phyloP scores from a whole-genome alignment of 2,329 filamentous ascomycete species.

The Capronia coronata region DNA sequence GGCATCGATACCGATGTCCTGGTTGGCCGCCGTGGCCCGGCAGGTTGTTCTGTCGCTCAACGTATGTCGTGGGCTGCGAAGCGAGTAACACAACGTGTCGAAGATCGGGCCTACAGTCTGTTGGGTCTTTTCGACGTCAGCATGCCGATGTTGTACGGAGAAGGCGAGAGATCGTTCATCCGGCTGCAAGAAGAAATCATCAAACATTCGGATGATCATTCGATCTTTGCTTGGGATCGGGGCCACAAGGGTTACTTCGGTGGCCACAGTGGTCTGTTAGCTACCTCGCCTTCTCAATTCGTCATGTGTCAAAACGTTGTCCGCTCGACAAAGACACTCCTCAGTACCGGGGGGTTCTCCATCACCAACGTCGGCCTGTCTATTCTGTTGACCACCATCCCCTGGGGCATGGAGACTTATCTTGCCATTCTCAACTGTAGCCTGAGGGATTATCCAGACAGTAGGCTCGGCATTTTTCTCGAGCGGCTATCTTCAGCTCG shows the following conservation, averaged over 20 bases:
- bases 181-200: constrained; percentile 29
- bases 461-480: no score
- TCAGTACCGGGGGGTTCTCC: no score
- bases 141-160: constrained; percentile 29
- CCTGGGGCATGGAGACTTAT: no score
- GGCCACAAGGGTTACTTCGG: neutral
- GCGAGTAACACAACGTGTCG: constrained; percentile 22
- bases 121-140: constrained; percentile 28
- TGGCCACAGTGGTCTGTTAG: neutral
- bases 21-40: constrained; percentile 1
- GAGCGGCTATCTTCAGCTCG: no score
- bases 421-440: no score
- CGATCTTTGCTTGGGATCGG: constrained; percentile 29
- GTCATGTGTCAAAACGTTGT: no score
- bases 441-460: no score
- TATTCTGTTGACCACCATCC: no score
- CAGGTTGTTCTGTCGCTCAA: constrained; percentile 20
- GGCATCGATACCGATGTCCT: constrained; percentile 30
- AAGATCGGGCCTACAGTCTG: constrained; percentile 29
- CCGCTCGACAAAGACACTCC: no score
- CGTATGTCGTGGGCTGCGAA: constrained; percentile 28
- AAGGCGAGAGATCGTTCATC: constrained; percentile 27
- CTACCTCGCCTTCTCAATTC: constrained; percentile 2
- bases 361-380: no score
- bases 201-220: constrained; percentile 20